Evolutionary conservation across 148 eudicot species (phyloP).

Genomic region (Tetragonia tetragonoides): DNA sequence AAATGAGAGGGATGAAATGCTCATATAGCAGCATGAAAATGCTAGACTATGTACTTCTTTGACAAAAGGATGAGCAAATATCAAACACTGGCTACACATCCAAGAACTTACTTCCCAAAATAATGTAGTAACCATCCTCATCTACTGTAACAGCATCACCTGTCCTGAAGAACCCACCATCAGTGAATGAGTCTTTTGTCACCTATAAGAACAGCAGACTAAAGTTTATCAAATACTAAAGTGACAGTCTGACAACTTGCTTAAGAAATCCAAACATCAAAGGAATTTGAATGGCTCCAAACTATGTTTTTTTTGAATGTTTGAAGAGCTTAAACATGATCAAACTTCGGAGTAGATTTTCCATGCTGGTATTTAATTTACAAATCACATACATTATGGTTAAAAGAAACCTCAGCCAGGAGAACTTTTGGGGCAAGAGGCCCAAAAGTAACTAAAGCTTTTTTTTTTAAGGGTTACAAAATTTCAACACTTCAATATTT

Average conservation of each 20-base stretch:
- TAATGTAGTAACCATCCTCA: slow-evolving; percentile 90
- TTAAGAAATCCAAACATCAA: slow-evolving; percentile 2
- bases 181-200: slow-evolving; percentile 75
- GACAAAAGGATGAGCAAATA: neutral
- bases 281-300: neutral
- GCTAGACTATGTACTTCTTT: neutral
- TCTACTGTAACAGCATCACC: slow-evolving; percentile 86
- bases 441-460: too few species aligned
- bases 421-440: too few species aligned
- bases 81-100: neutral
- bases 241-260: neutral
- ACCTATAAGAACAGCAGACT: slow-evolving; percentile 46
- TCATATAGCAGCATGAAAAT: neutral
- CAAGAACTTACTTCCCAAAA: slow-evolving; percentile 84
- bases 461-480: too few species aligned
- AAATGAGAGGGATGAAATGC: neutral
- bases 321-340: neutral
- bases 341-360: neutral
- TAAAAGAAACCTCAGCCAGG: neutral
- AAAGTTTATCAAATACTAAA: neutral
- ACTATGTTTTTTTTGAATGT: neutral
- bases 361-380: neutral
- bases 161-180: slow-evolving; percentile 87
- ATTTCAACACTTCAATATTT: too few species aligned
- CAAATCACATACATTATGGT: neutral